Percentiles rank a stretch among this genome's conserved stretches.
Conservation (phyloP, 2,329 filamentous ascomycete species). For the Claviceps monticola region DNA sequence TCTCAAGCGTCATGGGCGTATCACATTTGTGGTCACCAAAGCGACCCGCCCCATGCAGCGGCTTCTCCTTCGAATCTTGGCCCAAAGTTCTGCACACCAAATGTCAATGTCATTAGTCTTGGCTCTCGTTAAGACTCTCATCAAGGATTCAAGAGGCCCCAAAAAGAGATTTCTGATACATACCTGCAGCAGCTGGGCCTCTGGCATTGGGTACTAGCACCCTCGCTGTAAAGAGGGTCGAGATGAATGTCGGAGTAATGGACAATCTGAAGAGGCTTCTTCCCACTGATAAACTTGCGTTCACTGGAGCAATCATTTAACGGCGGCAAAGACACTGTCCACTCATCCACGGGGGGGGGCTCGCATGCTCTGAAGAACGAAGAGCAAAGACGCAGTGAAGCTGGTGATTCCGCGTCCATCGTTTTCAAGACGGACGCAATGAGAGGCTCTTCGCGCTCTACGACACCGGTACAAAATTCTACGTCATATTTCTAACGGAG, state of each 20-base stretch:
- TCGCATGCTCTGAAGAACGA: constrained; percentile 37
- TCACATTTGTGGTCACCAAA: constrained; percentile 40
- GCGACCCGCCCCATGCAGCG: constrained; percentile 31
- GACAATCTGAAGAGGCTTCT: constrained; percentile 35
- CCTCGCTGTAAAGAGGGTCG: constrained; percentile 38
- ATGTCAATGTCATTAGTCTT: neutral
- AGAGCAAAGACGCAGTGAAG: constrained; percentile 36
- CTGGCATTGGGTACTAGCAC: constrained; percentile 38
- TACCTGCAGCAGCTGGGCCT: constrained; percentile 45
- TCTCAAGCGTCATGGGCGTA: constrained; percentile 32
- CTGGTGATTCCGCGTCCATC: constrained; percentile 32
- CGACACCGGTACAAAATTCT: constrained; percentile 39
- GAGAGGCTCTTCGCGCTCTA: constrained; percentile 36
- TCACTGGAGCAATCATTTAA: constrained; percentile 17
- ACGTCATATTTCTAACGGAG: constrained; percentile 28
- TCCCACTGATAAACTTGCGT: constrained; percentile 24
- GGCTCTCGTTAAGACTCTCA: neutral
- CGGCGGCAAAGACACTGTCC: constrained; percentile 28
- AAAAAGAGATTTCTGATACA: no score
- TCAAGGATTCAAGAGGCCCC: no score
- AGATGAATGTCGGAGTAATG: constrained; percentile 47
- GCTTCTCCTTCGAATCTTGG: constrained; percentile 29
- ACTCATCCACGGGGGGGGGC: constrained; percentile 29
- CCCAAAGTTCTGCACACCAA: constrained; percentile 30
- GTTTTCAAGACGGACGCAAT: constrained; percentile 32